Base-by-base conservation (phyloP, 306 rosid species). In the Prunus armeniaca region DNA sequence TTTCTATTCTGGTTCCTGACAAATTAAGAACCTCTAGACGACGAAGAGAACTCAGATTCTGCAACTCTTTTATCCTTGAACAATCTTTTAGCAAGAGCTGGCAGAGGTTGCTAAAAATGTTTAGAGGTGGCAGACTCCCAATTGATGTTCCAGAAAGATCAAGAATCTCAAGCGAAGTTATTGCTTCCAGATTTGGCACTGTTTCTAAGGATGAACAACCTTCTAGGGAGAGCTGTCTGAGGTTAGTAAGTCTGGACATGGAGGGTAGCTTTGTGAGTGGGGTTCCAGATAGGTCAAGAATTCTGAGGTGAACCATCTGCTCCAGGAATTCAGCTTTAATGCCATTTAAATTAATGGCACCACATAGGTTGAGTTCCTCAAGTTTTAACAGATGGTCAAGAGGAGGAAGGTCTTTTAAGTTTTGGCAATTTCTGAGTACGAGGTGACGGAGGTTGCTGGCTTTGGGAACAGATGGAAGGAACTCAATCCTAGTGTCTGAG, bases 1-100 rank as follows among this genome's bases (percentile, higher is more conserved):
- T 20, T 22, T n/a, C 62, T 67, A 85, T 10, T 38, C 32, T 0
- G 18, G 74, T 82, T 17, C 81, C 83, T 17, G 80, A 73, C 14
- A 81, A 47, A 61, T 78, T 65, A 61, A 85, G 85, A 32, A 72
- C 83, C 60, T 81, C 85, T 34, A 85, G 78, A 18, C 30, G 12
- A 41, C 1, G 17, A 0, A 75, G 70, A 47, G 75, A 47, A 1
- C 57, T 27, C 28, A 75, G 76, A 61, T 0, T 2, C 27, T 5
- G 65, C 30, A 85, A 54, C 65, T 71, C 22, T 64, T 14, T 12
- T 14, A 78, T 25, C 2, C 30, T 12, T 1, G 61, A 58, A 71
- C 85, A 85, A 24, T 47, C 83, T 71, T 68, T 78, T 54, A 85
- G 52, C 12, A 75, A 17, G 45, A 81, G 81, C 30, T 75, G 57